Base-by-base conservation (phyloP, 768 basidiomycete species). In the Suillus sp. region DNA sequence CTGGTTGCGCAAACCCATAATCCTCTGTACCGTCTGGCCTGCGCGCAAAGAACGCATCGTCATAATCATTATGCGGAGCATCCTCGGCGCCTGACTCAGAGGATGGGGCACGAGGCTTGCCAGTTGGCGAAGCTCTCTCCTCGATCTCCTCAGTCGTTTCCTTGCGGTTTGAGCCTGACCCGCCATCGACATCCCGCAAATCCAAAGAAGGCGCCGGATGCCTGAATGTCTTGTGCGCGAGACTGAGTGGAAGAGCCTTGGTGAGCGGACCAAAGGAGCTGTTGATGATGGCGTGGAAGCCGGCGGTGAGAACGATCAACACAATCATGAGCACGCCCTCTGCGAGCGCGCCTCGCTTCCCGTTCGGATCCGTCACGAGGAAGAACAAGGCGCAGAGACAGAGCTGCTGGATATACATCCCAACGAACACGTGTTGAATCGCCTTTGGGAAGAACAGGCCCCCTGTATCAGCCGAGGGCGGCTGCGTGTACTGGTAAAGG, bases 371-470 rank as follows among this genome's bases (percentile, higher is more conserved):
- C 60, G 78, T 80, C 1, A 89, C 86, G 9, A 99, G 83, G 89
- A 99, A 98, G 84, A 99, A 97, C 65, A 98, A 78, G 4, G 91
- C 92, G 37, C 84, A 83, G 40, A 97, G 79, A 72, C 92, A 95
- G 56, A 98, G 70, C 73, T 97, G 89, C 73, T 96, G 86, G 51
- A 99, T 83, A 72, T 99, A 99, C 72, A 99, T 69, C 3, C 96
- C 97, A 25, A 95, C 93, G 67, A 99, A 98, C 35, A 96, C 71
- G 71, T 99, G 97, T 56, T 92, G 88, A 32, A 99, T 86, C 5
- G 97, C 96, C 75, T 89, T 92, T 27, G 96, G 96, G 83, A 95
- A 99, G 82, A 97, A 99, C 56, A 93, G 73, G 0, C 97, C 97
- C 42, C 96, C 96, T 0, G 95, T 96, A 61, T 97, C 95, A 57